phyloP scores from a whole-genome alignment of 257 asterid genomes.

The Solanum corneliomulleri region DNA sequence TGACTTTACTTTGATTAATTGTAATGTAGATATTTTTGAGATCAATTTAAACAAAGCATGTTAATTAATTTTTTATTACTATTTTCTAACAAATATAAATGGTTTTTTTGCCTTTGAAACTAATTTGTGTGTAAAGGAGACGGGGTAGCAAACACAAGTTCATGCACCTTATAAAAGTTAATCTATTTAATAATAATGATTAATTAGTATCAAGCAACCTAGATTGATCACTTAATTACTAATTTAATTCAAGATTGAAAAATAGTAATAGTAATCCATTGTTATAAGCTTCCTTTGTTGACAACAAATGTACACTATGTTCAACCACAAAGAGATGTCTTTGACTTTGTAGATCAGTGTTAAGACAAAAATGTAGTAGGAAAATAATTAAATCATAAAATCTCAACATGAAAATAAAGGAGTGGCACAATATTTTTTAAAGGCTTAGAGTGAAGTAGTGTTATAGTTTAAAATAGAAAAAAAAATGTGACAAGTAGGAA shows the following conservation, averaged over 20 bases:
- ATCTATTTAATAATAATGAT: not conserved
- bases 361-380: not conserved
- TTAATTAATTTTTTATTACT: not conserved
- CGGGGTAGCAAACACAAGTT: not conserved
- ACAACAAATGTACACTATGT: constrained; percentile 5
- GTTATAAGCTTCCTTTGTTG: constrained; percentile 18
- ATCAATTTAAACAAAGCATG: not conserved
- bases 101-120: not conserved
- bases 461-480: not conserved
- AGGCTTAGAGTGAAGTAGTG: not conserved
- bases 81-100: not conserved
- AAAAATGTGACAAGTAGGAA: not conserved
- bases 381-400: not conserved
- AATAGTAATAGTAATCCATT: not conserved
- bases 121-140: not conserved
- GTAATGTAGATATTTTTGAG: not conserved
- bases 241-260: not conserved
- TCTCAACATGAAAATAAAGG: not conserved
- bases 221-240: not conserved
- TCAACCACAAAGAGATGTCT: constrained; percentile 5
- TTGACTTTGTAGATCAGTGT: not conserved
- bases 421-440: not conserved
- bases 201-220: not conserved
- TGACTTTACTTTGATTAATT: not conserved
- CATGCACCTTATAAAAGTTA: not conserved